A percentile compares a stretch with the other conserved stretches of the same genome.
Conservation (phyloP, 306 rosid genomes). For the Pyrus betulifolia region DNA sequence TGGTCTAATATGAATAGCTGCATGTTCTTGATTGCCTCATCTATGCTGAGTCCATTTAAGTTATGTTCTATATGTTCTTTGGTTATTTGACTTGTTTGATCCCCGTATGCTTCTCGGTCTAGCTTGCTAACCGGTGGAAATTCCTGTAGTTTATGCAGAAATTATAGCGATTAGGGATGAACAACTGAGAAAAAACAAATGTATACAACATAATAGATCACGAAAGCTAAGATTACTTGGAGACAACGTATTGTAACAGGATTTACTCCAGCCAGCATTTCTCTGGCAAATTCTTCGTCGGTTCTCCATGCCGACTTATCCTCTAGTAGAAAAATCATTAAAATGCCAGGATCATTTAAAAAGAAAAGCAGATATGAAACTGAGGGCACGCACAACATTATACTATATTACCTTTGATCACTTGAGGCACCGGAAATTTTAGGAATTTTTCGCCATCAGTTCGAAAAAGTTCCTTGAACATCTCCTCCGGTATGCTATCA, state of each 20-base stretch:
- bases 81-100: slow-evolving; percentile 45
- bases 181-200: not conserved
- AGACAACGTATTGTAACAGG: slow-evolving; percentile 45
- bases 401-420: slow-evolving; percentile 50
- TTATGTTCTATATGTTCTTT: slow-evolving; percentile 30
- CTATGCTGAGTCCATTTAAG: slow-evolving; percentile 46
- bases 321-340: slow-evolving; percentile 21
- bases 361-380: not conserved
- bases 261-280: slow-evolving; percentile 53
- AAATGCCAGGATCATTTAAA: not conserved
- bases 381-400: not conserved
- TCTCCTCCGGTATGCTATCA: slow-evolving; percentile 35
- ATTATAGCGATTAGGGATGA: not conserved
- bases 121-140: slow-evolving; percentile 66
- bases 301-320: slow-evolving; percentile 48
- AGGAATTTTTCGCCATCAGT: slow-evolving; percentile 50
- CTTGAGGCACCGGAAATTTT: slow-evolving; percentile 64
- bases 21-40: slow-evolving; percentile 44
- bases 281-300: slow-evolving; percentile 60
- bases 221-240: slow-evolving; percentile 28
- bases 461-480: slow-evolving; percentile 58
- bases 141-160: slow-evolving; percentile 27
- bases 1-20: slow-evolving; percentile 50
- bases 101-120: slow-evolving; percentile 41
- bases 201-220: not conserved